Evolutionary conservation across 257 asterid genomes (phyloP), one percentile per base, ranked within the genome.

Genomic region (Anisodus tanguticus): DNA sequence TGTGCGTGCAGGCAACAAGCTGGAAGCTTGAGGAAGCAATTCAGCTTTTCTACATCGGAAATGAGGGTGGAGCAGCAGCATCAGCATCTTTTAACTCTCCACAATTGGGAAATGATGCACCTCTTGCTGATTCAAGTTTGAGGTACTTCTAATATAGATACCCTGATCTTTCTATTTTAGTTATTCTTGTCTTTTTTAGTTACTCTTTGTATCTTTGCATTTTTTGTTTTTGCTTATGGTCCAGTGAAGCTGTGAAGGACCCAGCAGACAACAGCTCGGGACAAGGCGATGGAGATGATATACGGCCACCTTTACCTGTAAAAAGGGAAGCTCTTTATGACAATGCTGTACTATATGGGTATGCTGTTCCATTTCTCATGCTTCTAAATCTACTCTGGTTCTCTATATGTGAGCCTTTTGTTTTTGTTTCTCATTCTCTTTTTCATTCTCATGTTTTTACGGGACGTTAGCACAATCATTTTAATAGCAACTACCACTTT

Each of bases 1-100:
- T 77, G 62, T 81, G 59, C 67, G 79, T 45, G 59, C 92, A 97
- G 99, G 99, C 99, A 87, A 93, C 99, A 84, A 89, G 93, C 88
- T 97, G 99, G 99, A 91, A 92, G 87, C 98, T 97, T 77, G 99
- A 97, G 66, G 99, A 97, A 86, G 99, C 99, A 87, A 89, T 97
- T 89, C 99, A 97, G 87, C 98, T 97, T 83, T 97, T 90, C 86
- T 97, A 90, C 88, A 69, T 95, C 4, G 99, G 97, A 86, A 93
- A 90, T 90, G 99, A 97, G 41, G 92, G 92, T 79, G 92, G 92
- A 77, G 67, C 86, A 13, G 88, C 85, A 67, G 84, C 90, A 55
- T 83, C 85, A 67, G 84, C 90, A 55, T 83, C 92, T 83, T 83
- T 80, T 43, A 72, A 43, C 64, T 84, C 91, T 85, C 87, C 92